Percentiles rank a stretch among this genome's conserved stretches.
Evolutionary conservation across 2,329 filamentous ascomycete genomes (phyloP).

Genomic region (Gnomoniopsis smithogilvyi): DNA sequence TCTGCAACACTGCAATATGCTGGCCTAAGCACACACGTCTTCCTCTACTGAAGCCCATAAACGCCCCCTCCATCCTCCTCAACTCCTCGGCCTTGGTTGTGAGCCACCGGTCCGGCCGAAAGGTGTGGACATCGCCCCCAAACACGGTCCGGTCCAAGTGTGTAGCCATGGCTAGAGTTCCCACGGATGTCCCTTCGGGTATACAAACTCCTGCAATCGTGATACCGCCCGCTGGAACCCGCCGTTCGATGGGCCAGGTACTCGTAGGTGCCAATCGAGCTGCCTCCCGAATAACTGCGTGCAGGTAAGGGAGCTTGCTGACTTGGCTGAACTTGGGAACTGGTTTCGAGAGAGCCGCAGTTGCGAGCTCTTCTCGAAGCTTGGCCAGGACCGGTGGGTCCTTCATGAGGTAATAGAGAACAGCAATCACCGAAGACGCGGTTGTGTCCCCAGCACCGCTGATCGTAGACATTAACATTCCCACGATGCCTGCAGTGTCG

Average conservation of each 20-base stretch:
- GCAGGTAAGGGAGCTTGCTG: not conserved
- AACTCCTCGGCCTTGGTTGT: not conserved
- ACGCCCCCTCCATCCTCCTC: conserved; percentile 15
- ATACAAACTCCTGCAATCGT: not conserved
- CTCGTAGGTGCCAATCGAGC: not conserved
- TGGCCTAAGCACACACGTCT: conserved; percentile 11
- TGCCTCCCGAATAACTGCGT: not conserved
- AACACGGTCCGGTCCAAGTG: not conserved
- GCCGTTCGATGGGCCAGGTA: not conserved
- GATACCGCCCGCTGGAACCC: not conserved
- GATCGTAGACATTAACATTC: conserved; percentile 18
- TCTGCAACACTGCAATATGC: conserved; percentile 18
- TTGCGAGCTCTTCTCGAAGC: not conserved
- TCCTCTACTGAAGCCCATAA: conserved; percentile 14
- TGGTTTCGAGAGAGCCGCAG: not conserved
- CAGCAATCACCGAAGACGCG: conserved; percentile 26
- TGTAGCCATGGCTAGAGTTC: not conserved
- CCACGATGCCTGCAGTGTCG: not conserved
- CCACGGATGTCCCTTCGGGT: not conserved
- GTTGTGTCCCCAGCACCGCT: conserved; percentile 21
- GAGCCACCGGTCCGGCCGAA: not conserved
- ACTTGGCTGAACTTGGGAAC: not conserved
- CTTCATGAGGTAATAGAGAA: conserved; percentile 61
- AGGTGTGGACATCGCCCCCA: not conserved
- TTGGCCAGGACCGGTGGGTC: conserved; percentile 33